Percentiles rank a stretch among this genome's conserved stretches.
phyloP scores from a whole-genome alignment of 768 basidiomycete genomes.

The Lactarius vividus region DNA sequence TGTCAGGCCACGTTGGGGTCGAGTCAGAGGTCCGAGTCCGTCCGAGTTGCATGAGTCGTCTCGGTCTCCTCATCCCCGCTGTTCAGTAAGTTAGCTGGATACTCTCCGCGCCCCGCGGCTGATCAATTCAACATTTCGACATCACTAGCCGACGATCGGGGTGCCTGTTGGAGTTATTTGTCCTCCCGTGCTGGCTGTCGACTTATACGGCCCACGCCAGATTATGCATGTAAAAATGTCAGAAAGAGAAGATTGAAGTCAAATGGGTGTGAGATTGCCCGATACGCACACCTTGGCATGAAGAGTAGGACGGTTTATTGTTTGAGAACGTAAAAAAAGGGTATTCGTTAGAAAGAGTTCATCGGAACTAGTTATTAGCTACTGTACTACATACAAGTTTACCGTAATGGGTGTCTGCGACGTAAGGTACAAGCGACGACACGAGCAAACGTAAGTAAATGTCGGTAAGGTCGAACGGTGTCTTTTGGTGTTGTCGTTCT shows the following conservation, averaged over 20 bases:
- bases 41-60: not conserved
- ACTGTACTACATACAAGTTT: constrained; percentile 27
- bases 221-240: not conserved
- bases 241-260: not conserved
- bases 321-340: constrained; percentile 16
- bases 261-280: constrained; percentile 5
- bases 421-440: constrained; percentile 25
- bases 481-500: constrained; percentile 14
- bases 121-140: constrained; percentile 16
- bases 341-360: constrained; percentile 9
- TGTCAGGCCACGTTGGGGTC: not conserved
- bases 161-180: not conserved
- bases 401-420: constrained; percentile 17
- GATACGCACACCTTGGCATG: constrained; percentile 1
- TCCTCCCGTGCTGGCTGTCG: not conserved
- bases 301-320: not conserved
- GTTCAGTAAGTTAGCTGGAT: not conserved
- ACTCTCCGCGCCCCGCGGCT: constrained; percentile 8
- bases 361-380: constrained; percentile 22
- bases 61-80: not conserved
- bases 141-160: constrained; percentile 22
- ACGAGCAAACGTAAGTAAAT: constrained; percentile 17
- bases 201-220: not conserved
- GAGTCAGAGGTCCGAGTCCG: not conserved
- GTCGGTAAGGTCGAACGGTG: constrained; percentile 12